Evolutionary conservation across 345 rosid species (phyloP), one percentile per base, ranked within the genome.

Genomic region (Toxicodendron radicans): DNA sequence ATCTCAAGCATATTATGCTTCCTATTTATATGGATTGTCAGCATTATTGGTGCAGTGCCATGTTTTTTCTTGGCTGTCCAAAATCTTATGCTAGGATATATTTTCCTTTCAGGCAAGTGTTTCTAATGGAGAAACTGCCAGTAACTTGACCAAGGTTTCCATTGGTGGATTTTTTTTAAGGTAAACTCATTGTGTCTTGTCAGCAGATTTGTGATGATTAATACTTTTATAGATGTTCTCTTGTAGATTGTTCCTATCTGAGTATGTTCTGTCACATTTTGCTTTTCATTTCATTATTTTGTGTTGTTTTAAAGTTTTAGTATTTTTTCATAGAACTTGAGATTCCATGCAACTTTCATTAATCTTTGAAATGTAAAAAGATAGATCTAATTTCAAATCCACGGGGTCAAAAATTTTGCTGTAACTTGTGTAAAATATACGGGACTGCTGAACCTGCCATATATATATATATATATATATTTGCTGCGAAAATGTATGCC

Each of bases 121-220:
- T 83, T 87, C 95, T 35, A 95, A 91, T 74, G 99, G 98, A 74
- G 94, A 90, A 78, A 80, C 48, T 72, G 87, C 92, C 60, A 92
- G 83, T 73, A 85, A 86, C 78, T 85, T 93, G 90, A 91, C 98
- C 17, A 93, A 79, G 76, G 83, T 93, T 76, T 71, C 82, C 85
- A 75, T 95, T 61, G 90, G 92, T 70, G 99, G 99, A 56, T 74
- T 93, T 49, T 95, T 95, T 83, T 81, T 95, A 77, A 93, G 99
- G 99, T 92, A 79, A 83, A 41, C 7, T 79, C 48, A 48, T 56
- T 66, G 33, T 51, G 5, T 62, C 27, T 52, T 64, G 30, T 41
- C 59, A 33, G 48, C 52, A 58, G 54, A 38, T 38, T 30, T 76
- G 7, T 30, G 68, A n/a, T 70, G 38, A n/a, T 54, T 16, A 65